Base-by-base conservation (phyloP, 1,139 yeast species). In the Kodamaea suecica region DNA sequence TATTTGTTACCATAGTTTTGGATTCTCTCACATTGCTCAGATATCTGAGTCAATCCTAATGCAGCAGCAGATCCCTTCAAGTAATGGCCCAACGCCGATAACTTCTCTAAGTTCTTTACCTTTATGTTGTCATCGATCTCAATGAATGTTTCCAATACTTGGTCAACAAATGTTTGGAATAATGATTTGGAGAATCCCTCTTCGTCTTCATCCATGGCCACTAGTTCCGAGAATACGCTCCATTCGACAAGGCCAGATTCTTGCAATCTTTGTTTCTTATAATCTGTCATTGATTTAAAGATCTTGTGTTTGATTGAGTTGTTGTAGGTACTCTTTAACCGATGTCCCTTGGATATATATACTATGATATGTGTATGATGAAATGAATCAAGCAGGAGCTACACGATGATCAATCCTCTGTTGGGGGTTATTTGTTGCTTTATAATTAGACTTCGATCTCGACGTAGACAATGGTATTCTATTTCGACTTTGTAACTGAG, bases 31-130 rank as follows among this genome's bases (percentile, higher is more conserved):
- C 98, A 92, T 49, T 87, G 84, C 52, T 78, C 75, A 43, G 92
- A 86, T 37, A 92, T 84, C 44, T 80, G 78, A 29, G 77, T 77
- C 38, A 92, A 70, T 1, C 98, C 98, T 41, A 94, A 67, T 1
- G 97, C 94, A 3, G 97, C 96, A 1, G 97, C 95, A 8, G 95
- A 83, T 30, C 98, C 98, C 58, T 94, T 94, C 43, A 92, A 69
- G 57, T 86, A 92, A 57, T 92, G 98, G 17, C 98, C 98, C 45
- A 85, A 66, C 13, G 79, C 70, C 16, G 92, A 83, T 41, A 92
- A 66, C 41, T 77, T 70, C 26, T 66, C 73, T 41, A 90, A 70
- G 51, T 83, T 72, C 32, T 59, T 58, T 7, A 47, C 40, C 17
- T 53, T 45, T 38, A 87, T 57, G 29, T 80, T 78, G 11, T 61